Evolutionary conservation across 495 filamentous ascomycete species (phyloP), one percentile per base, ranked within the genome.

Genomic region (Hypoxylon lenormandii): DNA sequence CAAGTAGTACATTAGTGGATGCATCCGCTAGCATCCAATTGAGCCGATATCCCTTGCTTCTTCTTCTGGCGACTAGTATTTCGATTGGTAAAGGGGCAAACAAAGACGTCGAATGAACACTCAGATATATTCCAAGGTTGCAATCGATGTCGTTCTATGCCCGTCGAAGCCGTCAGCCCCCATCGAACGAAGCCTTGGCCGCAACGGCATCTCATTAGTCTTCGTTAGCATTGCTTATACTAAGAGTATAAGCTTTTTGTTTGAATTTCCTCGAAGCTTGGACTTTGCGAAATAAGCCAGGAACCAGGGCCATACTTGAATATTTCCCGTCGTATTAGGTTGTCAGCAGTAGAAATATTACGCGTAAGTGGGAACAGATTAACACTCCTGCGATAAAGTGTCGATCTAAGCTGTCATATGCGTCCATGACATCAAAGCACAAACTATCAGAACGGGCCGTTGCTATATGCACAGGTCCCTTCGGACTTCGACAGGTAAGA

Each of bases 41-140:
- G 58, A 61, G 57, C 46, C 52, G 40, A 49, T 16, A 40, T 55
- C 62, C 56, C 62, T 71, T 71, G 52, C 68, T 38, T 71, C 28
- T 40, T 16, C 37, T 65, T 37, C 11, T 56, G 40, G 6, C 52
- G 59, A 0, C 7, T 22, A 30, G 7, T 13, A 22, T 54, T 28
- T 49, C 26, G 38, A 57, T 61, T 56, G 45, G 49, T 50, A 12
- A 37, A 43, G n/a, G 26, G 38, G 22, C 65, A 69, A 69, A 63
- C 65, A 68, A n/a, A 60, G 18, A 60, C 30, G 19, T 37, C 36
- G 36, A 37, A 47, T 26, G 36, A 28, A 48, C 13, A 33, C 21
- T 7, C 33, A 28, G 33, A 64, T 33, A 22, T 26, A 30, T 42
- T 16, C 13, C 3, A n/a, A 42, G 15, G 13, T 42, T 42, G 15